These are phyloP conservation scores for Phytophthora pini DNA, from an alignment of 352 stramenopile genomes.

Conservation along the genomic window DNA sequence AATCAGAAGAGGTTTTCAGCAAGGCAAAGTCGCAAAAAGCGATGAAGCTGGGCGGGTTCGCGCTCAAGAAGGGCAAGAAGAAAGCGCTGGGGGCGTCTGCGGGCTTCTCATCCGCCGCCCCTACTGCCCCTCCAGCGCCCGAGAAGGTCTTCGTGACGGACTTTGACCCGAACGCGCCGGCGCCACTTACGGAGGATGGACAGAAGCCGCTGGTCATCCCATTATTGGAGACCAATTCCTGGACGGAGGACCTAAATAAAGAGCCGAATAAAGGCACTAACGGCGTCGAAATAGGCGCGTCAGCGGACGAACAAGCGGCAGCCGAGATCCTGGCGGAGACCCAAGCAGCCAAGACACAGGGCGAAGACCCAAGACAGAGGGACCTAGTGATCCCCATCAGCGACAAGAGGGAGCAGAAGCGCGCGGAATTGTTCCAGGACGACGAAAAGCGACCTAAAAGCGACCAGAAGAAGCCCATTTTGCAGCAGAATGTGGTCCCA, in stretches of 20 bases:
- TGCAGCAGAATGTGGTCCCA: slow-evolving; percentile 77
- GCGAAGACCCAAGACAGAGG: slow-evolving; percentile 9
- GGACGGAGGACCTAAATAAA: slow-evolving; percentile 23
- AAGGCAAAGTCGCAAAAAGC: too few species aligned
- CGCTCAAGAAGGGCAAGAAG: slow-evolving; percentile 79
- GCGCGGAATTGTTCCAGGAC: slow-evolving; percentile 49
- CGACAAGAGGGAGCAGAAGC: slow-evolving; percentile 23
- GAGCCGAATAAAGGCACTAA: background rate
- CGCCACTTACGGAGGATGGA: slow-evolving; percentile 34
- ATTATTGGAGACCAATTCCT: slow-evolving; percentile 69
- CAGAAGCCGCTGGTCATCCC: slow-evolving; percentile 70
- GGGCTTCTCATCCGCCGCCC: slow-evolving; percentile 19
- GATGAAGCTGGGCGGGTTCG: slow-evolving; percentile 74
- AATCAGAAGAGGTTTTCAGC: too few species aligned
- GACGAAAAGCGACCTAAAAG: slow-evolving; percentile 23
- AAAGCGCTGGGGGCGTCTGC: slow-evolving; percentile 36
- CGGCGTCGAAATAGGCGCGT: background rate
- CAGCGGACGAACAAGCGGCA: slow-evolving; percentile 48
- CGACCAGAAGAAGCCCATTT: slow-evolving; percentile 55
- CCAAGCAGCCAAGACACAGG: slow-evolving; percentile 14
- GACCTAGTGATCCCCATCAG: slow-evolving; percentile 67
- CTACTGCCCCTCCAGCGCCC: slow-evolving; percentile 9
- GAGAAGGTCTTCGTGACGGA: slow-evolving; percentile 81
- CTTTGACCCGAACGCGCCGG: slow-evolving; percentile 59
- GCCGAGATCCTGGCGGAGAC: slow-evolving; percentile 49